Evolutionary conservation across 768 basidiomycete species (phyloP), one percentile per base, ranked within the genome.

Genomic region (Lanmaoa pseudosensibilis): DNA sequence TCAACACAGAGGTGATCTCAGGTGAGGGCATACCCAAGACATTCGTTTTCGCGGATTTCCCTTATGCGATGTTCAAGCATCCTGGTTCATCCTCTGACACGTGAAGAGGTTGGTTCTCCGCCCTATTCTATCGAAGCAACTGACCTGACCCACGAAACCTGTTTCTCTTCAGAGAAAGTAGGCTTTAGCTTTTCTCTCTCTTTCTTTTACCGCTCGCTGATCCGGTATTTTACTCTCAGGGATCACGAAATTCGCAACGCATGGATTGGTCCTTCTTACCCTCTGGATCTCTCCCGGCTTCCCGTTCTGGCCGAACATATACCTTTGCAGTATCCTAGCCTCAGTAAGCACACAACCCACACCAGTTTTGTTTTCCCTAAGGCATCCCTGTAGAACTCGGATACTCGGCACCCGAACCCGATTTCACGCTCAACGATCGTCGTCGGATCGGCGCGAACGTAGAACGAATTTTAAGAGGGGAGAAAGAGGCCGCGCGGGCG

Each of bases 181-280:
- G 53, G 83, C 1, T 30, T 11, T 44, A 7, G 10, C 19, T 3
- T 8, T n/a, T 27, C 7, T 13, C 12, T 27, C 7, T 13, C 12
- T 10, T 13, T 12, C 6, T 32, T 15, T 13, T 34, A 16, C 18
- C n/a, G 10, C 23, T 45, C 23, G n/a, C 45, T 51, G 16, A 58
- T 52, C 43, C 32, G 34, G 30, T 27, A 1, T 38, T 16, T 18
- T 30, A 4, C 21, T 34, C 36, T 10, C 57, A 90, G 86, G 54
- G 90, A 91, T 65, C 89, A 92, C 60, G 83, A 87, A 62, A 57
- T 72, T n/a, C 83, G 90, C 4, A 77, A 72, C 23, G 84, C 88
- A 2, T 92, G 89, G 90, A 79, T 92, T 16, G 89, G 90, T 0
- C 81, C 85, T 33, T 69, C 89, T 2, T 86, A 77, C 71, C 85